Evolutionary conservation across 495 filamentous ascomycete species (phyloP).

Genomic region (Xylaria curta): DNA sequence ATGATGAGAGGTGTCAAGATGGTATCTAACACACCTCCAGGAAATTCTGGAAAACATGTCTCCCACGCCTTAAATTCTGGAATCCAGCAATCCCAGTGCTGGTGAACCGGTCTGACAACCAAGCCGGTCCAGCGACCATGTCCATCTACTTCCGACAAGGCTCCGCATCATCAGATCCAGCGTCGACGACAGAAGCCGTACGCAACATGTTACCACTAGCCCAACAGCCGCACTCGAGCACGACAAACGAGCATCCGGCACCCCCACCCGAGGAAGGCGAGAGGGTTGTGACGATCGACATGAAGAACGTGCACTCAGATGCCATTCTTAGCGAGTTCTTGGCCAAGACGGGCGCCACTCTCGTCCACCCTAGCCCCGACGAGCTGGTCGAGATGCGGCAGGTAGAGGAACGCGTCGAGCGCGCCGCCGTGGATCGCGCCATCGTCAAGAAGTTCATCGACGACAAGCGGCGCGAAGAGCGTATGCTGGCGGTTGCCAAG

Average conservation of each 20-base stretch:
- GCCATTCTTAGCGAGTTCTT: slow-evolving; percentile 75
- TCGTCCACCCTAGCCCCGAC: slow-evolving; percentile 62
- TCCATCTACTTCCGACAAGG: slow-evolving; percentile 71
- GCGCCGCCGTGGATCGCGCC: slow-evolving; percentile 61
- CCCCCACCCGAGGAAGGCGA: slow-evolving; percentile 52
- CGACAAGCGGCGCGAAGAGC: slow-evolving; percentile 67
- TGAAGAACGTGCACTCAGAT: slow-evolving; percentile 64
- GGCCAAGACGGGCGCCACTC: slow-evolving; percentile 68
- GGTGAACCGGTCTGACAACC: slow-evolving; percentile 68
- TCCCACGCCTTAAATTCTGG: slow-evolving; percentile 90
- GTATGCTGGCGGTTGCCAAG: slow-evolving; percentile 39
- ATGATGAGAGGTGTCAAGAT: neutral
- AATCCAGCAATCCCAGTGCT: slow-evolving; percentile 87
- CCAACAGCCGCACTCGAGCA: slow-evolving; percentile 45
- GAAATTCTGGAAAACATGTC: slow-evolving; percentile 85
- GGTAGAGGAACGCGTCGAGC: slow-evolving; percentile 62
- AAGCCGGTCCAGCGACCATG: slow-evolving; percentile 67
- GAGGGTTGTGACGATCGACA: slow-evolving; percentile 61
- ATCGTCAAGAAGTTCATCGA: slow-evolving; percentile 66
- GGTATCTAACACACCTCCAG: slow-evolving; percentile 44
- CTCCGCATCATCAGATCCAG: slow-evolving; percentile 31
- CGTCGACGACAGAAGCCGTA: slow-evolving; percentile 34
- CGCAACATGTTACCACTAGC: slow-evolving; percentile 35
- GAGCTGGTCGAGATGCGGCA: slow-evolving; percentile 66
- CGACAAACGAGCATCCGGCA: slow-evolving; percentile 43